Evolutionary conservation across 768 basidiomycete species (phyloP), one percentile per base, ranked within the genome.

Genomic region (Rhodotorula taiwanensis): DNA sequence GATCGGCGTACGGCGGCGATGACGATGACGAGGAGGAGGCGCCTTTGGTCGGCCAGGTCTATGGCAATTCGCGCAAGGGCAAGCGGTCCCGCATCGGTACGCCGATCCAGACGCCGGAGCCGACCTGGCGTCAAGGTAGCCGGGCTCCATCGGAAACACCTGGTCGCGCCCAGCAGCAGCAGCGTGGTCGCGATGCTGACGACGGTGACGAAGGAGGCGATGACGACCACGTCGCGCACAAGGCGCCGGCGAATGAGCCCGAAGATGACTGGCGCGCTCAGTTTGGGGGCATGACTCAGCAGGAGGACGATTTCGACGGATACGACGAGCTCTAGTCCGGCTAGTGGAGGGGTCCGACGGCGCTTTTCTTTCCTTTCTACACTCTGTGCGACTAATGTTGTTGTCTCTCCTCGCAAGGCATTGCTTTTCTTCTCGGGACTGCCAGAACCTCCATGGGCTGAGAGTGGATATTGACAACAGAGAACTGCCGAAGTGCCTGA

Each of bases 231-330:
- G 71, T 76, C 72, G 59, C 76, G 75, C 42, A 74, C 4, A 42
- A 45, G 75, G 14, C 59, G 49, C 31, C 21, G 71, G 41, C 71
- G 39, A 74, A 76, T 14, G 73, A 74, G 43, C 81, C 82, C 21
- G 80, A 81, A 36, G 80, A 82, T 61, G 78, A 78, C 13, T 82
- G 80, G 61, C 76, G 78, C 59, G 41, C 58, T 20, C 59, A 70
- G 36, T 58, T 47, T 23, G 63, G 36, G 47, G 27, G 25, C 31
- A 34, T 7, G 28, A n/a, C 25, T n/a, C 20, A 49, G 23, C 55
- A 47, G 21, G 80, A 79, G 45, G 78, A 79, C 64, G 78, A 76
- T 31, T 78, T 80, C 58, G 80, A 80, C 41, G 79, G 62, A 5
- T 62, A 60, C 48, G 70, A 72, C 30, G 72, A 72, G 25, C 30